phyloP scores from a whole-genome alignment of 1,284 basidiomycete species.

The Sanghuangporus baumii region DNA sequence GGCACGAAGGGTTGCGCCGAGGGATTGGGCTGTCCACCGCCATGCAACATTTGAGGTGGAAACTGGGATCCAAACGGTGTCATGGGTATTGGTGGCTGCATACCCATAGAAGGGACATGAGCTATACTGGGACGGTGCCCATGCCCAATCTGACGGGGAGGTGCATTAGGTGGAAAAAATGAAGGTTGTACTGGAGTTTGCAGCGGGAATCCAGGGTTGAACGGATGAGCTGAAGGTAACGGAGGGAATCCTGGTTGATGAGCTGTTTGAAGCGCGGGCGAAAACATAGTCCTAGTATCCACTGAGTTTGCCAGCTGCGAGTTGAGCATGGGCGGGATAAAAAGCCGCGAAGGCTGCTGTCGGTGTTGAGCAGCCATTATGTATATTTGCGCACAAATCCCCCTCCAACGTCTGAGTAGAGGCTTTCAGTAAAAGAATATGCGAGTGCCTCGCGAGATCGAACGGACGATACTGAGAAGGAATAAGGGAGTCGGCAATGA shows the following conservation, averaged over 20 bases:
- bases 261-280: slow-evolving; percentile 58
- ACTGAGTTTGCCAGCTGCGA: slow-evolving; percentile 41
- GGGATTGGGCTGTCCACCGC: slow-evolving; percentile 30
- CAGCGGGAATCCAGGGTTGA: slow-evolving; percentile 30
- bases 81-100: slow-evolving; percentile 52
- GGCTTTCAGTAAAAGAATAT: background rate
- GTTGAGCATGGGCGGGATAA: slow-evolving; percentile 38
- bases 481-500: background rate
- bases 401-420: background rate
- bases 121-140: slow-evolving; percentile 52
- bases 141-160: slow-evolving; percentile 44
- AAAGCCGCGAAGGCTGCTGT: slow-evolving; percentile 36
- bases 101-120: slow-evolving; percentile 50
- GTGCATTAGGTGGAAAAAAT: slow-evolving; percentile 47
- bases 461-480: background rate
- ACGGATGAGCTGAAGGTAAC: slow-evolving; percentile 37
- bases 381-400: background rate
- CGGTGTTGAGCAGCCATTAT: slow-evolving; percentile 25
- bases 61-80: slow-evolving; percentile 56
- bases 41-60: slow-evolving; percentile 44
- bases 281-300: slow-evolving; percentile 46
- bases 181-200: slow-evolving; percentile 69
- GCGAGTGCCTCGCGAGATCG: background rate
- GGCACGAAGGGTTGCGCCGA: slow-evolving; percentile 45
- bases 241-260: slow-evolving; percentile 53